phyloP scores from a whole-genome alignment of 768 basidiomycete species.

The Gloeostereum incarnatum region DNA sequence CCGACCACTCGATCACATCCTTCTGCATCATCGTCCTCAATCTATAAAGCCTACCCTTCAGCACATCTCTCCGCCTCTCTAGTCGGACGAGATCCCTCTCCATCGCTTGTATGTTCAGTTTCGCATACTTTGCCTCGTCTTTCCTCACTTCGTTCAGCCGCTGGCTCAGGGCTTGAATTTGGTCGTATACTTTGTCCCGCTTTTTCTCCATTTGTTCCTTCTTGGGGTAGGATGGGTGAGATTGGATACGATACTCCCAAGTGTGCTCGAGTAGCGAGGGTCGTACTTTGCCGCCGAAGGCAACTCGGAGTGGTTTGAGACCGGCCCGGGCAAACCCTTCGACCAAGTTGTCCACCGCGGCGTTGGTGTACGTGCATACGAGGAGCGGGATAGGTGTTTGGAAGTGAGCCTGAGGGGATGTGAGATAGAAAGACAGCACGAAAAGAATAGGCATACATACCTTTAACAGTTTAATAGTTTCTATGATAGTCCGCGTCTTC shows the following conservation, averaged over 20 bases:
- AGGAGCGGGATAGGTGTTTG: conserved; percentile 76
- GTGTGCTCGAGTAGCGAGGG: conserved; percentile 46
- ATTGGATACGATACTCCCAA: conserved; percentile 52
- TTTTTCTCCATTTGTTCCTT: conserved; percentile 28
- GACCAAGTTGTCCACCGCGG: conserved; percentile 86
- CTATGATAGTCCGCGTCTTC: conserved; percentile 89
- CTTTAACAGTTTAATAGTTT: conserved; percentile 75
- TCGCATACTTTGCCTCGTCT: background rate
- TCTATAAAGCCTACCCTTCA: conserved; percentile 39
- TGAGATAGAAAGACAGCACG: background rate
- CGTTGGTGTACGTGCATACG: conserved; percentile 92
- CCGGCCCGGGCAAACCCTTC: conserved; percentile 55
- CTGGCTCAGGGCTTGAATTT: conserved; percentile 6
- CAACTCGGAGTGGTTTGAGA: conserved; percentile 71
- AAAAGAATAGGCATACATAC: conserved; percentile 17
- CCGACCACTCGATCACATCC: conserved; percentile 54
- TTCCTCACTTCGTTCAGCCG: conserved; percentile 11
- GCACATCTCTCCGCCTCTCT: conserved; percentile 14
- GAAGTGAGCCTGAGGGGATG: conserved; percentile 49
- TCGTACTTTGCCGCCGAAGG: conserved; percentile 51
- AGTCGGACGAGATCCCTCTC: conserved; percentile 16
- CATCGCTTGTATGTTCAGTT: conserved; percentile 17
- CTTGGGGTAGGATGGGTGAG: conserved; percentile 44
- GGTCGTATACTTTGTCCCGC: conserved; percentile 12
- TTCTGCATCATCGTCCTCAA: conserved; percentile 54